Conservation (phyloP, 345 rosid genomes). For the Passiflora organensis region DNA sequence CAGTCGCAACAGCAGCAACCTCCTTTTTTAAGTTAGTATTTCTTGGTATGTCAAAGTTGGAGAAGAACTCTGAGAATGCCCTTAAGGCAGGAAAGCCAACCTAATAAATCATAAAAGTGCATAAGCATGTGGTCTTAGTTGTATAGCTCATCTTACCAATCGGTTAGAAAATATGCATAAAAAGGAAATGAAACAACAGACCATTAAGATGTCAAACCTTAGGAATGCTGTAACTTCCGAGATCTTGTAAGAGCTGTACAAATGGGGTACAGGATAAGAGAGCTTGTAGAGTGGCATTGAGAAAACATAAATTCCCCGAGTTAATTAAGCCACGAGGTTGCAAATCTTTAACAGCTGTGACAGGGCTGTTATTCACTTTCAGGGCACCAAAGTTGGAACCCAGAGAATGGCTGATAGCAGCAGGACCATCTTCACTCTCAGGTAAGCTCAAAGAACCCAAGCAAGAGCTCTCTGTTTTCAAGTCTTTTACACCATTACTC, state of each 20-base stretch:
- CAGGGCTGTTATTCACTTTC: constrained; percentile 33
- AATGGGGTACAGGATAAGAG: constrained; percentile 82
- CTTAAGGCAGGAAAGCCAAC: constrained; percentile 65
- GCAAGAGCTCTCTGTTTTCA: constrained; percentile 26
- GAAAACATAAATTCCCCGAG: constrained; percentile 84
- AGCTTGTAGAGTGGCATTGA: constrained; percentile 88
- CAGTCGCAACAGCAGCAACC: constrained; percentile 42
- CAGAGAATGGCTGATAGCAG: constrained; percentile 21
- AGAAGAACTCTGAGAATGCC: constrained; percentile 68
- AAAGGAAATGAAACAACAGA: neutral
- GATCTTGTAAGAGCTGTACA: constrained; percentile 66
- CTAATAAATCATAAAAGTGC: constrained; percentile 30
- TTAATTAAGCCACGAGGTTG: constrained; percentile 82
- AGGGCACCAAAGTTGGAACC: constrained; percentile 47
- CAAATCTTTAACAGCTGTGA: constrained; percentile 32
- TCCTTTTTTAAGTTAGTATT: constrained; percentile 47
- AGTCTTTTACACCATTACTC: constrained; percentile 42
- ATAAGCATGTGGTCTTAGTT: neutral
- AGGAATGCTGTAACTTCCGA: constrained; percentile 46
- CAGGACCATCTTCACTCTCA: constrained; percentile 35
- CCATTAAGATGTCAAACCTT: constrained; percentile 38
- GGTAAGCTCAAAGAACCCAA: constrained; percentile 25
- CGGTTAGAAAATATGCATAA: neutral
- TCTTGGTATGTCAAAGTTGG: constrained; percentile 50
- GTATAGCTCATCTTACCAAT: neutral